These are phyloP conservation scores for Melanomma pulvis-pyrius DNA, from an alignment of 495 filamentous ascomycete species.

Conservation along the genomic window DNA sequence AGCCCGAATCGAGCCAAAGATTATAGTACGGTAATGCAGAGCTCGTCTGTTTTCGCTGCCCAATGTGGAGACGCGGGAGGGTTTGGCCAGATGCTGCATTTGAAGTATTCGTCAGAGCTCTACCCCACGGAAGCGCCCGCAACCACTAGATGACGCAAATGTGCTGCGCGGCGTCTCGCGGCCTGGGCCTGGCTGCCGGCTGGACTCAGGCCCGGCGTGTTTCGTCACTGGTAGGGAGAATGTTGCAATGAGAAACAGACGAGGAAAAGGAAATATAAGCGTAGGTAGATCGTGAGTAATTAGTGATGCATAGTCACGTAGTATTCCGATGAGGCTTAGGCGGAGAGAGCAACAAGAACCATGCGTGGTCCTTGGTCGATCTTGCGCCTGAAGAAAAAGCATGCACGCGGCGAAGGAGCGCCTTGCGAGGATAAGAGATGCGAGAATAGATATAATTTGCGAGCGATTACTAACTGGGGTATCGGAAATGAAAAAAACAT, in stretches of 20 bases:
- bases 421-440: background rate
- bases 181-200: background rate
- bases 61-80: background rate
- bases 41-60: background rate
- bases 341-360: background rate
- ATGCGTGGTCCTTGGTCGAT: background rate
- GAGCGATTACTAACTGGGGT: background rate
- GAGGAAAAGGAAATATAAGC: conserved; percentile 9
- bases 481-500: conserved; percentile 2
- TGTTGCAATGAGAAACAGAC: conserved; percentile 24
- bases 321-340: background rate
- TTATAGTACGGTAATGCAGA: background rate
- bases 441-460: conserved; percentile 8
- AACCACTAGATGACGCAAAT: background rate
- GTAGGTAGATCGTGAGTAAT: background rate
- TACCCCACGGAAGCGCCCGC: background rate
- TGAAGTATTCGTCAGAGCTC: background rate
- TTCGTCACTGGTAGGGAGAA: conserved; percentile 14
- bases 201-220: background rate
- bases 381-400: conserved; percentile 7
- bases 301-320: background rate
- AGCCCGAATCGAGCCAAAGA: background rate
- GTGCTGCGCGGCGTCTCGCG: background rate
- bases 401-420: conserved; percentile 3
- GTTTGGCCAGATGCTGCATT: background rate